These are phyloP conservation scores for Paralagenidium karlingii DNA, from an alignment of 352 stramenopile genomes.

Conservation along the genomic window DNA sequence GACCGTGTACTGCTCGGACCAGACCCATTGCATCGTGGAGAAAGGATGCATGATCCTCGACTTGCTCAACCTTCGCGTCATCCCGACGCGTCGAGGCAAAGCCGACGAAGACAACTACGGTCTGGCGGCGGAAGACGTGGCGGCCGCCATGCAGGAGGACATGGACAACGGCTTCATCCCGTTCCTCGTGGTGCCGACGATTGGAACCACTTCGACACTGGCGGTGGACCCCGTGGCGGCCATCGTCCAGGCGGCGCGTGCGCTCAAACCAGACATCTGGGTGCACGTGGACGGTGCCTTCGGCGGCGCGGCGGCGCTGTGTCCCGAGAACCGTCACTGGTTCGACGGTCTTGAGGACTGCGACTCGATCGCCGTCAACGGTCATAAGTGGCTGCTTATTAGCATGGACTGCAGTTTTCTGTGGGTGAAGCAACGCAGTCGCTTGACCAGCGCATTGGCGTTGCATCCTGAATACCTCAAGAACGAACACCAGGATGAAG, in stretches of 20 bases:
- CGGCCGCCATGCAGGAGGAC: slow-evolving; percentile 32
- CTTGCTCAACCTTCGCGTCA: slow-evolving; percentile 32
- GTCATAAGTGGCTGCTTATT: slow-evolving; percentile 66
- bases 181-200: slow-evolving; percentile 43
- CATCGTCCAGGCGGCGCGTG: slow-evolving; percentile 21
- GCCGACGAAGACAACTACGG: slow-evolving; percentile 35
- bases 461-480: slow-evolving; percentile 58
- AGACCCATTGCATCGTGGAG: slow-evolving; percentile 51
- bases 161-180: slow-evolving; percentile 30
- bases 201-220: slow-evolving; percentile 47
- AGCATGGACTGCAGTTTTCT: slow-evolving; percentile 51
- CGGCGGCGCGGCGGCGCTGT: slow-evolving; percentile 31
- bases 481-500: slow-evolving; percentile 46
- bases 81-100: slow-evolving; percentile 30
- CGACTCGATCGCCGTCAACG: slow-evolving; percentile 61
- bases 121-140: slow-evolving; percentile 29
- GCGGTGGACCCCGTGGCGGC: slow-evolving; percentile 36
- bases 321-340: slow-evolving; percentile 35
- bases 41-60: slow-evolving; percentile 63
- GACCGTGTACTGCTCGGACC: slow-evolving; percentile 51
- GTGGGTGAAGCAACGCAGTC: slow-evolving; percentile 44
- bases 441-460: slow-evolving; percentile 35
- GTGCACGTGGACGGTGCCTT: slow-evolving; percentile 56
- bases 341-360: slow-evolving; percentile 37
- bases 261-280: slow-evolving; percentile 29